phyloP scores from a whole-genome alignment of 2,329 filamentous ascomycete species.

The Rosellinia necatrix region DNA sequence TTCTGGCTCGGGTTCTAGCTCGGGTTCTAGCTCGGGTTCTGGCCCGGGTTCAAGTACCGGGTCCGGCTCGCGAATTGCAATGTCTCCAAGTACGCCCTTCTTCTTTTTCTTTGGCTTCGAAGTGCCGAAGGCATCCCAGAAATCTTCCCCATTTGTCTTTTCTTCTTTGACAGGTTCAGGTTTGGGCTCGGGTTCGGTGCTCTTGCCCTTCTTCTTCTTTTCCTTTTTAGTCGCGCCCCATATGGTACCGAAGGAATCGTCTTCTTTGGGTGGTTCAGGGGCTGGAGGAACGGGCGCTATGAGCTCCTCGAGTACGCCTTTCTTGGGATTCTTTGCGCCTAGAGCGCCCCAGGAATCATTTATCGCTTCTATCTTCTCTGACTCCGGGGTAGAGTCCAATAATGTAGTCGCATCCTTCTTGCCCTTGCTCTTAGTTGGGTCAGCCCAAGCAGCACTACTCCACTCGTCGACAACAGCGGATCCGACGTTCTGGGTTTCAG shows the following conservation, averaged over 20 bases:
- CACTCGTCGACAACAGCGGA: constrained; percentile 37
- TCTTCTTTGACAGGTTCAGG: constrained; percentile 33
- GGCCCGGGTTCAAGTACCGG: constrained; percentile 22
- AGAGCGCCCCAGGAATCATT: constrained; percentile 42
- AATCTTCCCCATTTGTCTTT: constrained; percentile 32
- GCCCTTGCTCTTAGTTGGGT: constrained; percentile 40
- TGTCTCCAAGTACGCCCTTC: constrained; percentile 35
- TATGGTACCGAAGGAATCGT: constrained; percentile 15
- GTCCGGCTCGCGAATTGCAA: too few relatives aligned
- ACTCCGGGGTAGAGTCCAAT: constrained; percentile 21
- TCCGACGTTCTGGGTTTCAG: constrained; percentile 33
- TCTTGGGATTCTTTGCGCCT: constrained; percentile 39
- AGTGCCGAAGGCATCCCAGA: constrained; percentile 14
- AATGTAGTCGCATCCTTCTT: constrained; percentile 45
- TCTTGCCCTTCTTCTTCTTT: constrained; percentile 50
- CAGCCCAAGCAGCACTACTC: constrained; percentile 44
- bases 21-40: constrained; percentile 13
- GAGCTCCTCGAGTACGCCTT: constrained; percentile 31
- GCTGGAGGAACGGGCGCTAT: constrained; percentile 22
- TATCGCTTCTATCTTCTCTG: constrained; percentile 24
- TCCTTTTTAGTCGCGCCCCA: constrained; percentile 24
- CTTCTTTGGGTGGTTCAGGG: constrained; percentile 24
- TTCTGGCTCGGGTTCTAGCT: constrained; percentile 30
- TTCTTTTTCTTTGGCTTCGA: constrained; percentile 43
- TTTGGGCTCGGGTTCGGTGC: constrained; percentile 32